Evolutionary conservation across 1,284 basidiomycete species (phyloP).

Genomic region (Ustilago curta): DNA sequence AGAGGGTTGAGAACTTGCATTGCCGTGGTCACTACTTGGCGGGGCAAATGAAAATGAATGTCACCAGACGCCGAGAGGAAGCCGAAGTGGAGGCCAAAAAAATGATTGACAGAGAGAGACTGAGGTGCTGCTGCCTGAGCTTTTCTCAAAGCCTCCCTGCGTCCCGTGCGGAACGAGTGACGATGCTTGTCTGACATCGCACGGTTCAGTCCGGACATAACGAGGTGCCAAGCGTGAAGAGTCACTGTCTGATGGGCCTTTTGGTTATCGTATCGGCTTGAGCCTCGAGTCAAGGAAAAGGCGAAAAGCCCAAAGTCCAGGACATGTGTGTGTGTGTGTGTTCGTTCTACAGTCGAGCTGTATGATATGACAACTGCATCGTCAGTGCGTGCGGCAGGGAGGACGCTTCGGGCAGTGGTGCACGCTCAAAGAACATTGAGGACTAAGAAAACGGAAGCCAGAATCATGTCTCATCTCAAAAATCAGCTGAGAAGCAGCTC

Average conservation of each 20-base stretch:
- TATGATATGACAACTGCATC: neutral
- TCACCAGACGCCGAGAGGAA: neutral
- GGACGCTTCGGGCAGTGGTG: neutral
- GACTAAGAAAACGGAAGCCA: neutral
- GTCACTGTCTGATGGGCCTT: no score
- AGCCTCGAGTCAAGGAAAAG: no score
- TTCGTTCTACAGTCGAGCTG: no score
- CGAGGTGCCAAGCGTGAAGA: no score
- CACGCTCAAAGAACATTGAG: neutral
- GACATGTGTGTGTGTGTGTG: no score
- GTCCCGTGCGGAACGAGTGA: neutral
- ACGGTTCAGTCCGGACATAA: no score
- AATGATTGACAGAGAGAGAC: neutral
- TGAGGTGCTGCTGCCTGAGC: neutral
- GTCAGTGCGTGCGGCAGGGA: neutral
- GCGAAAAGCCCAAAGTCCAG: no score
- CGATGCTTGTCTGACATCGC: no score
- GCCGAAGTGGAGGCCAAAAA: neutral
- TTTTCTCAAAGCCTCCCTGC: neutral
- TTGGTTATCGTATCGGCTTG: no score
- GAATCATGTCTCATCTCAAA: neutral
- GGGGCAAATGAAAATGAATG: neutral
- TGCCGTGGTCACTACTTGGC: neutral
- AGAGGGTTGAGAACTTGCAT: neutral
- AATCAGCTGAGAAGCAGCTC: constrained; percentile 4